Evolutionary conservation across 192 early-diverging fungal species (phyloP), one percentile per base, ranked within the genome.

Genomic region (Entomortierella chlamydospora): DNA sequence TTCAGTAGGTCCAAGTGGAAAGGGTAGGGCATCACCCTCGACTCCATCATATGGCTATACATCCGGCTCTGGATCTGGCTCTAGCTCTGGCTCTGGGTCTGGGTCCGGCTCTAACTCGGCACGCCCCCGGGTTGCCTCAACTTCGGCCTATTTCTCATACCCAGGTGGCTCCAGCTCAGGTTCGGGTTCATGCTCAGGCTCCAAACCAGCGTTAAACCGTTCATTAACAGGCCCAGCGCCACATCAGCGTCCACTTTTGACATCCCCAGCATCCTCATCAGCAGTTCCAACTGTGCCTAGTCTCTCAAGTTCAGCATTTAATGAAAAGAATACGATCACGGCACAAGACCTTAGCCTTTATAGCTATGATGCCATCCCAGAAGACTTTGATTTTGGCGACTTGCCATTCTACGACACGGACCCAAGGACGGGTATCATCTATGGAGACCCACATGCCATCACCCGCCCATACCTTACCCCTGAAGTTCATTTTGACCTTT

Each of bases 351-450:
- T 76, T 22, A 57, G 33, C 18, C 49, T 49, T 4, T 64, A 54
- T 29, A 49, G 74, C 30, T 79, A 79, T 61, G 74, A 79, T 20
- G 49, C 68, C 26, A 53, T 79, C 50, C 74, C 74, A 10, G 68
- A 37, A 4, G 74, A 70, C 45, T 79, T 79, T 70, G 74, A 79
- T 42, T 79, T 70, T 34, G 74, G 74, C 4, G 74, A 65, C 26
- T 41, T 79, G 33, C 74, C 74, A 1, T 77, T 77, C 42, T 77
- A 77, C 33, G 73, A 77, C 23, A 79, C 74, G 17, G 74, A 79
- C 25, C 74, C 68, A 26, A 39, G 61, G 28, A 70, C 74, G 0
- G 74, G 74, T 6, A 64, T 49, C 49, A 79, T 79, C 50, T 79
- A 79, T 59, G 68, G 74, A 2, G 74, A 79, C 42, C 74, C 74